A percentile compares a stretch with the other conserved stretches of the same genome.
These are phyloP conservation scores for Mortierella sp. DNA, from an alignment of 371 early-diverging fungal genomes.

Conservation along the genomic window DNA sequence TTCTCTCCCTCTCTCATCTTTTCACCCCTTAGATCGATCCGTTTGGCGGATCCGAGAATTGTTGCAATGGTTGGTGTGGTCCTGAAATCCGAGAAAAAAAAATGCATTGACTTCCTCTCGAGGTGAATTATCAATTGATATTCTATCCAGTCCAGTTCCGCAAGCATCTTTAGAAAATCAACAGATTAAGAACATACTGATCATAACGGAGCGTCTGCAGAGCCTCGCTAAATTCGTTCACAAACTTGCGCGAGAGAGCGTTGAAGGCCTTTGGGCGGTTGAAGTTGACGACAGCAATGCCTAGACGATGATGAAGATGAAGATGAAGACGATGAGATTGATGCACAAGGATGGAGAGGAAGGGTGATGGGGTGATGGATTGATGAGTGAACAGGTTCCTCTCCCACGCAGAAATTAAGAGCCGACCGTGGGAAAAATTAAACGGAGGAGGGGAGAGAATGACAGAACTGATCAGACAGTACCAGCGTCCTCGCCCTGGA, in stretches of 20 bases:
- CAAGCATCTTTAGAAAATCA: too few species aligned
- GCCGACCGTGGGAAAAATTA: slow-evolving; percentile 37
- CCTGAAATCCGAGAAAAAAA: too few species aligned
- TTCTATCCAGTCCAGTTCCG: too few species aligned
- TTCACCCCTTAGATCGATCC: background rate
- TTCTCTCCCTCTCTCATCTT: background rate
- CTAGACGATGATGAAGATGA: slow-evolving; percentile 47
- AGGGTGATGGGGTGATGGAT: background rate
- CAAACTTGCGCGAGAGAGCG: slow-evolving; percentile 85
- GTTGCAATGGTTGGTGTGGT: too few species aligned
- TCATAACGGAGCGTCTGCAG: slow-evolving; percentile 76
- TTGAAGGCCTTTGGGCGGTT: slow-evolving; percentile 91
- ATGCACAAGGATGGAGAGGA: background rate
- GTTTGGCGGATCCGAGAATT: background rate
- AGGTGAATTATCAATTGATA: too few species aligned
- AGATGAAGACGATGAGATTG: background rate
- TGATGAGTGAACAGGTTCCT: background rate
- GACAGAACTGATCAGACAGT: background rate
- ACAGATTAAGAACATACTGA: slow-evolving; percentile 15
- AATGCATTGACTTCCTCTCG: too few species aligned
- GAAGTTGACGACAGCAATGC: slow-evolving; percentile 85
- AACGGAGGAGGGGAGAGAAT: background rate
- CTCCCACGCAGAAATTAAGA: background rate
- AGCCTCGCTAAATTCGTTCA: slow-evolving; percentile 76
- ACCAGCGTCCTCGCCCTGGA: slow-evolving; percentile 66